Percentiles rank a stretch among this genome's conserved stretches.
Conservation (phyloP, 2,329 filamentous ascomycete species). For the Talaromyces sp. region DNA sequence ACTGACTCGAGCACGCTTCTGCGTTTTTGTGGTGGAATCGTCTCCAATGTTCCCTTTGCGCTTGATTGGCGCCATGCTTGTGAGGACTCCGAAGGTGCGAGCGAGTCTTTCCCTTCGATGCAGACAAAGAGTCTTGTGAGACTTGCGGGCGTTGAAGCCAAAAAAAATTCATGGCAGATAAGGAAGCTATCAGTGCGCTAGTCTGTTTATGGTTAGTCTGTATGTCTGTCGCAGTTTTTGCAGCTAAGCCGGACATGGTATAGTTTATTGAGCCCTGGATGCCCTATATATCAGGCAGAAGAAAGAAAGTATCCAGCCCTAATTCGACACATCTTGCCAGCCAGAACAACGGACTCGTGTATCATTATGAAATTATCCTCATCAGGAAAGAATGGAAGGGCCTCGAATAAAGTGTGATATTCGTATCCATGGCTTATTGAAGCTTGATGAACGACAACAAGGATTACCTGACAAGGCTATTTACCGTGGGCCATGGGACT, state of each 20-base stretch:
- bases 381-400: background rate
- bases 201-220: constrained; percentile 1
- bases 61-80: constrained; percentile 44
- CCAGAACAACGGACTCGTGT: background rate
- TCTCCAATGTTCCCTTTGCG: constrained; percentile 43
- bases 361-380: background rate
- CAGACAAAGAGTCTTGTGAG: constrained; percentile 2
- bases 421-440: background rate
- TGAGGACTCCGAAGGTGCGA: background rate
- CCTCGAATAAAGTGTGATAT: too few relatives aligned
- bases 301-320: background rate
- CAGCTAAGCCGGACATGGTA: background rate
- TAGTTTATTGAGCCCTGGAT: too few relatives aligned
- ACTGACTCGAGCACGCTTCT: constrained; percentile 41
- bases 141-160: constrained; percentile 9
- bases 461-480: background rate
- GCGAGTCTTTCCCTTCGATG: background rate
- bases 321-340: background rate
- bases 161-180: constrained; percentile 18
- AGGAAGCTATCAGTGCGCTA: constrained; percentile 18
- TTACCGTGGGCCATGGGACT: background rate
- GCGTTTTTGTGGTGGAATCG: constrained; percentile 31
- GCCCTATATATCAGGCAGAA: background rate
- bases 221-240: background rate
- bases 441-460: background rate